Evolutionary conservation across 257 asterid species (phyloP), one percentile per base, ranked within the genome.

Genomic region (Plantago ovata): DNA sequence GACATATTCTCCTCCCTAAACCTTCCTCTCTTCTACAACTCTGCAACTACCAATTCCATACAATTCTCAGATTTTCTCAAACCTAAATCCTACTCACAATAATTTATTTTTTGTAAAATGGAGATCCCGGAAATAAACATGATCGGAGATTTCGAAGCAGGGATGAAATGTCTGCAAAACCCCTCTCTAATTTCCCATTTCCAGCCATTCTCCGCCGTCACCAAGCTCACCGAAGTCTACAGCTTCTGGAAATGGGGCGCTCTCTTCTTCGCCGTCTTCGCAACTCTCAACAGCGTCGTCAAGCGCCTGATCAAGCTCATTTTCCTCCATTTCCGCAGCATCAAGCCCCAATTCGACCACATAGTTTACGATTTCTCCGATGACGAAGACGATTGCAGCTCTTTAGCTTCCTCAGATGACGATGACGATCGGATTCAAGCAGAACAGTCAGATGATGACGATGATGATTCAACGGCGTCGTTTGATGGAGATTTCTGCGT

Each of bases 201-300:
- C 55, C 54, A 71, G 38, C 38, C 89, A 7, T 49, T 74, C 63
- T 60, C 84, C 1, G 69, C 64, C 11, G 53, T 69, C 5, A 70
- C 60, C 13, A 72, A 69, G 0, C 49, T 71, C 15, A 65, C 68
- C 13, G 77, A 68, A 36, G 68, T 68, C 9, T 75, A 59, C 63
- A 69, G 69, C 41, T 79, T 85, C 58, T 93, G 95, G 94, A 89
- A 86, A 73, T 93, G 94, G 94, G 92, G 95, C 7, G 99, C 99
- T 12, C 38, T 93, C 10, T 60, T 89, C 68, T 68, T 93, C 2
- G 94, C 95, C 0, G 51, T 93, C 19, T 58, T 79, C 2, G 96
- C 96, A 0, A 75, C 96, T 13, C 83, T 86, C 58, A 73, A 86
- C 72, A 66, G 94, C 66, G 21, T 85, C 65, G 46, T 88, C 47